Evolutionary conservation across 768 basidiomycete species (phyloP).

Genomic region (Podaxis pistillaris): DNA sequence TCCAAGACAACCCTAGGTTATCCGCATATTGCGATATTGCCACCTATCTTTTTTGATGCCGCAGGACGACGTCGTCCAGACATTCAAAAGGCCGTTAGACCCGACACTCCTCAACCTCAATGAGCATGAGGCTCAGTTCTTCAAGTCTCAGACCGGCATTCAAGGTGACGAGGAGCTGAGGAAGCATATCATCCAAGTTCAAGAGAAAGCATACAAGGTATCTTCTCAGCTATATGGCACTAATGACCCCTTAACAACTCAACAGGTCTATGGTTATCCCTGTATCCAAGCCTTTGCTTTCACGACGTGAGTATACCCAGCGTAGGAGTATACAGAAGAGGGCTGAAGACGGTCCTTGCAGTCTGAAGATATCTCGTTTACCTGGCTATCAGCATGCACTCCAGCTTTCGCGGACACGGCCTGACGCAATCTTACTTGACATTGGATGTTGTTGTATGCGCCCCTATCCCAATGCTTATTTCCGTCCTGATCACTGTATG

Average conservation of each 20-base stretch:
- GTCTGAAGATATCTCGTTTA: conserved; percentile 33
- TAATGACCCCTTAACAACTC: conserved; percentile 23
- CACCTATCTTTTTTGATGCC: neutral
- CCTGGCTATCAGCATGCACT: conserved; percentile 33
- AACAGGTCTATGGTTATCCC: conserved; percentile 31
- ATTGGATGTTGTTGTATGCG: conserved; percentile 44
- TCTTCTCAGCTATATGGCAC: neutral
- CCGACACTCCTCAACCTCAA: conserved; percentile 17
- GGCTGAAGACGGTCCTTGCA: neutral
- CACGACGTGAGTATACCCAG: neutral
- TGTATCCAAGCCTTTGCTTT: conserved; percentile 25
- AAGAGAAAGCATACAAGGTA: conserved; percentile 32
- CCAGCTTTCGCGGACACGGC: conserved; percentile 22
- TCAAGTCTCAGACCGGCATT: conserved; percentile 35
- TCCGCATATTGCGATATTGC: neutral
- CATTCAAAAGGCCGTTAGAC: neutral
- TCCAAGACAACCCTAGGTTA: neutral
- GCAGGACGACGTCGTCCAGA: neutral
- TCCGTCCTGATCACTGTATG: neutral
- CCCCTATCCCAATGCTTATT: neutral
- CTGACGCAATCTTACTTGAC: conserved; percentile 37
- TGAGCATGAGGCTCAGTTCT: conserved; percentile 28
- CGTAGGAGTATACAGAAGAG: neutral
- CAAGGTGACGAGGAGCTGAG: conserved; percentile 35
- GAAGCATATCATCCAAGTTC: conserved; percentile 37